A percentile compares a stretch with the other conserved stretches of the same genome.
Conservation (phyloP, 208 protist species). For the Kentomonas sorsogonicus region DNA sequence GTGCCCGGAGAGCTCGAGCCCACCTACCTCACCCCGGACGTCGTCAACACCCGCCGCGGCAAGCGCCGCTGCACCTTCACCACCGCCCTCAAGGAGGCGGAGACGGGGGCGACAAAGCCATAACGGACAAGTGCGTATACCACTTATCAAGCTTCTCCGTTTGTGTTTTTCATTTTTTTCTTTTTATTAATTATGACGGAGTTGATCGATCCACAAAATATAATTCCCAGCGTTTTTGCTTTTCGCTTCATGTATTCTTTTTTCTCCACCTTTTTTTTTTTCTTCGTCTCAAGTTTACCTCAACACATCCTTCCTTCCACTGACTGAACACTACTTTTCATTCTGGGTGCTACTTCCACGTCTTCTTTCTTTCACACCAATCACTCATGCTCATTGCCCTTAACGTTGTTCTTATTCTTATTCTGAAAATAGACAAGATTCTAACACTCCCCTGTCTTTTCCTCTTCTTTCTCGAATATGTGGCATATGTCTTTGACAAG, state of each 20-base stretch:
- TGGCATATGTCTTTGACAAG: neutral
- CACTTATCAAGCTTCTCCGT: neutral
- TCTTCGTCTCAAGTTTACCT: neutral
- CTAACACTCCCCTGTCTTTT: neutral
- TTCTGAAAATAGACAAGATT: neutral
- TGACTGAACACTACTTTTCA: no score
- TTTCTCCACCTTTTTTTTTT: neutral
- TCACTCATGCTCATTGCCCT: no score
- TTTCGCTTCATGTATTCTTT: slow-evolving; percentile 3
- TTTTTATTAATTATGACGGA: no score
- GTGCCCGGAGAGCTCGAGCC: no score
- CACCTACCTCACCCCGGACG: slow-evolving; percentile 16
- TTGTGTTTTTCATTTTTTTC: slow-evolving; percentile 4
- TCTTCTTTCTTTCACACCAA: slow-evolving; percentile 1
- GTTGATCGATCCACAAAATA: no score
- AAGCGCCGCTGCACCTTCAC: slow-evolving; percentile 27
- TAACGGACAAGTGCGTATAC: neutral
- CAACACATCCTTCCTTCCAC: neutral
- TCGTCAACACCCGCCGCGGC: slow-evolving; percentile 32
- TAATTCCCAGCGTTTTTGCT: neutral
- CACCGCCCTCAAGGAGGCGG: no score
- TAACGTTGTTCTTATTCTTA: no score
- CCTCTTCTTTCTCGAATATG: neutral
- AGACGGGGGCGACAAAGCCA: neutral
- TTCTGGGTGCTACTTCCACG: neutral